Percentiles rank a stretch among this genome's conserved stretches.
Evolutionary conservation across 164 flowering plant genomes (phyloP).

Genomic region (Vitis rotundifolia): DNA sequence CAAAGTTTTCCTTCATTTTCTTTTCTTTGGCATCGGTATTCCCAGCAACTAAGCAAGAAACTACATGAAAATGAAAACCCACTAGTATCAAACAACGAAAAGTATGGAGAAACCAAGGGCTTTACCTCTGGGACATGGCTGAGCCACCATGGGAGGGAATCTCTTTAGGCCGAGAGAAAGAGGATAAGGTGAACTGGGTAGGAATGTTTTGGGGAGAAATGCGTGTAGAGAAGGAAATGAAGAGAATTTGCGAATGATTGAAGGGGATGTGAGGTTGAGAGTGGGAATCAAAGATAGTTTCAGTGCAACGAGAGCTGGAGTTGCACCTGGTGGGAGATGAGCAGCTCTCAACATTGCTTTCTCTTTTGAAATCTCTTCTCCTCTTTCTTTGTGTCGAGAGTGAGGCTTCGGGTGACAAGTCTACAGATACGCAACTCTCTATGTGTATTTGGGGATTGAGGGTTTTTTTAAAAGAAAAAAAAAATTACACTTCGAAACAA

Average conservation of each 20-base stretch:
- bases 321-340: constrained; percentile 21
- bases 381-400: not conserved
- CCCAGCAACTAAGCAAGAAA: too few relatives aligned
- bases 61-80: not conserved
- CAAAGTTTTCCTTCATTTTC: not conserved
- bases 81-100: not conserved
- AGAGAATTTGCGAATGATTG: constrained; percentile 9
- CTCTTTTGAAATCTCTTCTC: not conserved
- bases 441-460: too few relatives aligned
- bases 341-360: constrained; percentile 31
- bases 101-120: not conserved
- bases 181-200: constrained; percentile 17
- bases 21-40: not conserved
- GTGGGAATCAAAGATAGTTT: constrained; percentile 22
- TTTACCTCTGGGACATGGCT: constrained; percentile 17
- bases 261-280: constrained; percentile 16
- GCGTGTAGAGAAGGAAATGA: constrained; percentile 9
- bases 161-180: constrained; percentile 12
- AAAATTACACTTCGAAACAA: too few relatives aligned
- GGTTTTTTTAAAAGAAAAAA: too few relatives aligned
- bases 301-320: constrained; percentile 25
- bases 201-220: constrained; percentile 15
- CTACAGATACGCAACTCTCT: too few relatives aligned
- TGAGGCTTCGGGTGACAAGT: too few relatives aligned
- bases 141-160: constrained; percentile 16